Percentiles rank a stretch among this genome's conserved stretches.
phyloP scores from a whole-genome alignment of 257 asterid genomes.

The Euphrasia confusa region DNA sequence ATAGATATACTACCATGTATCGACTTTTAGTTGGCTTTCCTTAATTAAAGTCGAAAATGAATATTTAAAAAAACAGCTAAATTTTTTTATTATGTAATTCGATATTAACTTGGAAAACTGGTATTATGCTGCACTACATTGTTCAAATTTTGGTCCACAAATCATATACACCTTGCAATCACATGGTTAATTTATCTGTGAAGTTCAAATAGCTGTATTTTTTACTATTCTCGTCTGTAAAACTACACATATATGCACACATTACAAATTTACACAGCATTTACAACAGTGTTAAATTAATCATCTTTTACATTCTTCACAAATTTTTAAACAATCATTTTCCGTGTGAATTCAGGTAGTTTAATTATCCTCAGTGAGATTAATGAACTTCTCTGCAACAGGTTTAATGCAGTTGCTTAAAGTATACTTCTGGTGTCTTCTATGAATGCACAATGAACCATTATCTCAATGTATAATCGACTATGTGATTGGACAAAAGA shows the following conservation, averaged over 20 bases:
- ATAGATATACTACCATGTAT: neutral
- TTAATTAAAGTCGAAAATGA: neutral
- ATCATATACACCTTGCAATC: neutral
- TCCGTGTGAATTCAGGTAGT: too few relatives aligned
- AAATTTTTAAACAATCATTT: too few relatives aligned
- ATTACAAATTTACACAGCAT: too few relatives aligned
- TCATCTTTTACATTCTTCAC: too few relatives aligned
- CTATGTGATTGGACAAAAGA: neutral
- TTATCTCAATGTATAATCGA: neutral
- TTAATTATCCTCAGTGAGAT: too few relatives aligned
- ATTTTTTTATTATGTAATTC: neutral
- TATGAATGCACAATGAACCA: neutral
- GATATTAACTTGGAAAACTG: neutral
- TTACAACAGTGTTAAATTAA: too few relatives aligned
- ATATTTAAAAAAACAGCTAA: neutral
- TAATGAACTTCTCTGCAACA: too few relatives aligned
- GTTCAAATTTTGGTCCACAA: neutral
- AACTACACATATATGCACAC: too few relatives aligned
- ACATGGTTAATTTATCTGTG: neutral
- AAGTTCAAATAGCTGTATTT: neutral
- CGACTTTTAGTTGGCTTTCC: neutral
- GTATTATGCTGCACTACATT: neutral
- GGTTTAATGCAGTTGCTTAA: neutral
- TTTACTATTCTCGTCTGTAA: neutral
- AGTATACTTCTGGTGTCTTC: neutral